Conservation (phyloP, 257 asterid genomes). For the Capsicum pubescens region DNA sequence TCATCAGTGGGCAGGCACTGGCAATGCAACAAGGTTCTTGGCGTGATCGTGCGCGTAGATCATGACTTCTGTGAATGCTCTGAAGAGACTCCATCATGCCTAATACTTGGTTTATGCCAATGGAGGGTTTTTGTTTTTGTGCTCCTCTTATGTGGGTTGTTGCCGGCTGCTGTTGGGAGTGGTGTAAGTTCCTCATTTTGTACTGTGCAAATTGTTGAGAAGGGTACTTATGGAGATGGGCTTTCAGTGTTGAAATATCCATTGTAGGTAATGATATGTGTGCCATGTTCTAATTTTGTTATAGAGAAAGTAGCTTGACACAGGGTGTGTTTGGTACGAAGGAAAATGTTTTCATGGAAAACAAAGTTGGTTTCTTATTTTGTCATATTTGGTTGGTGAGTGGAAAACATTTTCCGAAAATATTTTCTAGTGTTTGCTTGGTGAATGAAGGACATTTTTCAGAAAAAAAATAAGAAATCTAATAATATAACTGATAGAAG, state of each 20-base stretch:
- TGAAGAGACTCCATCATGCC: not conserved
- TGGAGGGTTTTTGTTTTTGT: not conserved
- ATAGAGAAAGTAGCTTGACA: not conserved
- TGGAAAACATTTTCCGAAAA: no score
- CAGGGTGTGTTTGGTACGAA: no score
- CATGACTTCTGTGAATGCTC: conserved; percentile 34
- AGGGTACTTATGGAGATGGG: not conserved
- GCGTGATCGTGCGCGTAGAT: conserved; percentile 73
- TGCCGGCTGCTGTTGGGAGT: not conserved
- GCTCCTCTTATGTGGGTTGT: not conserved
- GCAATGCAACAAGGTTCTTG: conserved; percentile 72
- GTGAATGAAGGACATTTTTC: no score
- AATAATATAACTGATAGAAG: no score
- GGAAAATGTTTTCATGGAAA: no score
- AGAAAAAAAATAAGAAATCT: no score
- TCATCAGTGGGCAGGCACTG: conserved; percentile 74
- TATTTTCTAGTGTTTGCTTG: no score
- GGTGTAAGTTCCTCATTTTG: not conserved
- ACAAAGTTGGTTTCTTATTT: no score
- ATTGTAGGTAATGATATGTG: not conserved
- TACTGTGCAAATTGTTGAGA: not conserved
- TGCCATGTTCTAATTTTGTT: not conserved
- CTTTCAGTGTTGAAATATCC: not conserved
- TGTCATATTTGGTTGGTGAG: no score
- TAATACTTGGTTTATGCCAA: not conserved